These are phyloP conservation scores for Aegilops umbellulata DNA, from an alignment of 176 grass and related monocot species.

Conservation along the genomic window DNA sequence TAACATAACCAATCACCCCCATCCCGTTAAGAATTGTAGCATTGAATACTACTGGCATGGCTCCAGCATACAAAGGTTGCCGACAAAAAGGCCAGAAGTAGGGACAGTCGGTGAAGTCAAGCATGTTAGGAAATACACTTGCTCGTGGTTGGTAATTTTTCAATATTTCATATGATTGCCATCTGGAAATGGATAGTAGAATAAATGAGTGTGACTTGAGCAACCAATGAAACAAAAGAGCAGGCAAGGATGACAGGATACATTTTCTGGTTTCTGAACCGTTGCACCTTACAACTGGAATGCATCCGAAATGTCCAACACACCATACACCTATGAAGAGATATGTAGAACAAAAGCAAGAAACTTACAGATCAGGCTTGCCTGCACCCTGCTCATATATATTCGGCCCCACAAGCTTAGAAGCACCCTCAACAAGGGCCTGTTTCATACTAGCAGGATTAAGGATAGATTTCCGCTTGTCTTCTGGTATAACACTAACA, in stretches of 20 bases:
- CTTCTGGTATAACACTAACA: slow-evolving; percentile 77
- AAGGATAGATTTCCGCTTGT: slow-evolving; percentile 63
- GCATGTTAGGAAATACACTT: slow-evolving; percentile 79
- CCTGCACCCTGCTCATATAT: slow-evolving; percentile 98
- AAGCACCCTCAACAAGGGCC: slow-evolving; percentile 96
- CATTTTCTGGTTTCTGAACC: neutral
- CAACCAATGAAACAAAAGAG: slow-evolving; percentile 17
- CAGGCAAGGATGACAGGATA: neutral
- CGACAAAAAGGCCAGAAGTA: slow-evolving; percentile 96
- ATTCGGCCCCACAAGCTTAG: slow-evolving; percentile 89
- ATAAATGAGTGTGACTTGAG: slow-evolving; percentile 22
- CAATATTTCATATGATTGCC: slow-evolving; percentile 89
- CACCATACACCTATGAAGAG: slow-evolving; percentile 10
- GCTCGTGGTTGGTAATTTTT: slow-evolving; percentile 81
- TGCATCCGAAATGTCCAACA: slow-evolving; percentile 18
- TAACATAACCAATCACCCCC: slow-evolving; percentile 87
- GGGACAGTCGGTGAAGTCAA: slow-evolving; percentile 86
- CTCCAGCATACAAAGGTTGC: slow-evolving; percentile 85
- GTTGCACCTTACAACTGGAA: neutral
- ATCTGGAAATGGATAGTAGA: slow-evolving; percentile 48
- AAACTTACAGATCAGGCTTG: slow-evolving; percentile 92
- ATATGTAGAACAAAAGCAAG: neutral
- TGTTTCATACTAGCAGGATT: slow-evolving; percentile 98
- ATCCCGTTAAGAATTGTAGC: slow-evolving; percentile 96
- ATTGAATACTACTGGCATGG: slow-evolving; percentile 97